phyloP scores from a whole-genome alignment of 129 eudicot species.

The Ambrosia artemisiifolia region DNA sequence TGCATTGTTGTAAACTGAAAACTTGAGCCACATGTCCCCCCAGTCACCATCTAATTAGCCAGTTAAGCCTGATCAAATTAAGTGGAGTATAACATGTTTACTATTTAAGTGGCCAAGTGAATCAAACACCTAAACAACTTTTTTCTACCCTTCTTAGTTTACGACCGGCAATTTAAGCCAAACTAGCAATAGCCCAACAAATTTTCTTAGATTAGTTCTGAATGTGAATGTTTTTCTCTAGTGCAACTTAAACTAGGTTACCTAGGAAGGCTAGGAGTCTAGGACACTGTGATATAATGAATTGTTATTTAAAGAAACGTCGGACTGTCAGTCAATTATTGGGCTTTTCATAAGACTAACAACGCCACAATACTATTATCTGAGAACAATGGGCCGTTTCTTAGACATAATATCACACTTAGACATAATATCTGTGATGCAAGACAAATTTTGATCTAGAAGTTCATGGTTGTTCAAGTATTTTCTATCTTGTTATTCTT shows the following conservation, averaged over 20 bases:
- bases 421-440: not conserved
- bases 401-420: not conserved
- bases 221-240: not conserved
- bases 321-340: not conserved
- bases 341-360: not conserved
- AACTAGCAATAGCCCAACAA: not conserved
- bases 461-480: not conserved
- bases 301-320: not conserved
- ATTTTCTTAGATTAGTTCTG: not conserved
- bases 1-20: not conserved
- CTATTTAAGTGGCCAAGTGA: slow-evolving; percentile 4
- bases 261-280: not conserved
- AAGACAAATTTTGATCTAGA: not conserved
- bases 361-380: not conserved
- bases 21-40: not conserved
- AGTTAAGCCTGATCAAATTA: not conserved
- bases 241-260: slow-evolving; percentile 9
- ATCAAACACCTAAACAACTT: not conserved
- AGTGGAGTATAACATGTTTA: not conserved
- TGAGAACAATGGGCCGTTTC: not conserved
- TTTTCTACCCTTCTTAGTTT: not conserved
- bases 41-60: not conserved
- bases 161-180: not conserved
- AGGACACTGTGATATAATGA: not conserved
- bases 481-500: not conserved